These are phyloP conservation scores for Fusarium sambucinum DNA, from an alignment of 2,329 filamentous ascomycete genomes.

Conservation along the genomic window DNA sequence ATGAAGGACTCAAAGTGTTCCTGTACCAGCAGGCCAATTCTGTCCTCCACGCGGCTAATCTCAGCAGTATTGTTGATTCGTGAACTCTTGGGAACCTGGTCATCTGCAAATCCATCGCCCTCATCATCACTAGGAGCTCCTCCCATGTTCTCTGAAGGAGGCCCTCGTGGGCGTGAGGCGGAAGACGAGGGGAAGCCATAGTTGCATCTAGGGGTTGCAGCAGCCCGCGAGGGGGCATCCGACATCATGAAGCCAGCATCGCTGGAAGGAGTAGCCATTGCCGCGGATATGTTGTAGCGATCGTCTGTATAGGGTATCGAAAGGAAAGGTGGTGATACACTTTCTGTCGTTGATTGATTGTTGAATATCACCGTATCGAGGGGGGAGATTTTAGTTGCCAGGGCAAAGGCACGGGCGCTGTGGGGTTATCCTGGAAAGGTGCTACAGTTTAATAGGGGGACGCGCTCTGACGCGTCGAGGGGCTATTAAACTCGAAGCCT, in stretches of 20 bases:
- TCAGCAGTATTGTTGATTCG: slow-evolving; percentile 61
- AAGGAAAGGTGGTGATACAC: slow-evolving; percentile 6
- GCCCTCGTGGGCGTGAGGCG: slow-evolving; percentile 65
- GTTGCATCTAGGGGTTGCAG: slow-evolving; percentile 59
- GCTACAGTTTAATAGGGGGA: slow-evolving; percentile 12
- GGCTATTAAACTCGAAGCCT: slow-evolving; percentile 23
- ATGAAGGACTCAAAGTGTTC: slow-evolving; percentile 84
- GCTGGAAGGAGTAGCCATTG: slow-evolving; percentile 65
- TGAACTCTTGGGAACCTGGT: slow-evolving; percentile 68
- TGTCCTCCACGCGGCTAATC: slow-evolving; percentile 80
- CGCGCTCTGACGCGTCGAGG: slow-evolving; percentile 52
- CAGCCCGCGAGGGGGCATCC: slow-evolving; percentile 61
- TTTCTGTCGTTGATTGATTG: slow-evolving; percentile 10
- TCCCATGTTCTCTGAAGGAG: slow-evolving; percentile 72
- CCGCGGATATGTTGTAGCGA: slow-evolving; percentile 2
- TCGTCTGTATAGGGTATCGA: slow-evolving; percentile 9
- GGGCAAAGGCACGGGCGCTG: slow-evolving; percentile 37
- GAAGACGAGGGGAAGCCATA: slow-evolving; percentile 64
- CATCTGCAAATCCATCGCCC: slow-evolving; percentile 72
- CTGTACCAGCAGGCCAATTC: slow-evolving; percentile 79
- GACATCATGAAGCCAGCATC: slow-evolving; percentile 70
- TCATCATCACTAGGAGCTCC: slow-evolving; percentile 73
- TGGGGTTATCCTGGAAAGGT: slow-evolving; percentile 14
- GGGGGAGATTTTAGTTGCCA: slow-evolving; percentile 44
- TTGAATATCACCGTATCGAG: slow-evolving; percentile 27